Evolutionary conservation across 2,329 filamentous ascomycete species (phyloP).

Genomic region (Ceratocystis diversiconidia): DNA sequence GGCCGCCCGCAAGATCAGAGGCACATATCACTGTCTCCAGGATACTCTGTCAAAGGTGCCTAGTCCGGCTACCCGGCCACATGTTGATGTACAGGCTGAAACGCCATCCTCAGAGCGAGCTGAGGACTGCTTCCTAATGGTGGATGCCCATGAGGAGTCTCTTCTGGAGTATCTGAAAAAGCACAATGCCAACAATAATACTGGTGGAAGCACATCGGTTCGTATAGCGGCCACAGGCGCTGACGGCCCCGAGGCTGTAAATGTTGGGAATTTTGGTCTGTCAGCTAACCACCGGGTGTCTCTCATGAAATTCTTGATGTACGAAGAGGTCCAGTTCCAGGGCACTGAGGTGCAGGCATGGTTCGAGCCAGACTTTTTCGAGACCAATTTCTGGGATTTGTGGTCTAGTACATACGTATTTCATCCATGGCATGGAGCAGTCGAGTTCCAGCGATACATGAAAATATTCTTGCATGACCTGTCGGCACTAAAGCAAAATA

Average conservation of each 20-base stretch:
- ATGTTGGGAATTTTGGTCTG: conserved; percentile 15
- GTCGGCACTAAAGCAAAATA: conserved; percentile 24
- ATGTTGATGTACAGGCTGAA: neutral
- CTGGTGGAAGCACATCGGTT: conserved; percentile 3
- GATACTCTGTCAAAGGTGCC: conserved; percentile 20
- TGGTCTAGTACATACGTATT: conserved; percentile 27
- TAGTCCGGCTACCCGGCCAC: neutral
- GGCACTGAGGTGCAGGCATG: conserved; percentile 22
- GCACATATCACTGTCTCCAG: conserved; percentile 25
- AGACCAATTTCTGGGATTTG: conserved; percentile 28
- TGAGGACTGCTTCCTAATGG: neutral
- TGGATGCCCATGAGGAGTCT: conserved; percentile 1
- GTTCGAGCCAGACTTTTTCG: conserved; percentile 23
- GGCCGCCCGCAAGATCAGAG: conserved; percentile 25
- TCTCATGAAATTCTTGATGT: conserved; percentile 25
- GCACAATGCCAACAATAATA: conserved; percentile 3
- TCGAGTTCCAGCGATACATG: conserved; percentile 27
- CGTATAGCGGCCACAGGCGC: conserved; percentile 9
- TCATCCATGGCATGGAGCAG: conserved; percentile 27
- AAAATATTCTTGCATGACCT: conserved; percentile 25
- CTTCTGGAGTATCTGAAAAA: conserved; percentile 16
- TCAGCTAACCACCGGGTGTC: conserved; percentile 15
- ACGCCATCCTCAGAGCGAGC: neutral
- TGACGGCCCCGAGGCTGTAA: conserved; percentile 12
- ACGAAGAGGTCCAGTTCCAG: conserved; percentile 22